Evolutionary conservation across 768 basidiomycete genomes (phyloP).

Genomic region (Chalciporus sphaerocephalus): DNA sequence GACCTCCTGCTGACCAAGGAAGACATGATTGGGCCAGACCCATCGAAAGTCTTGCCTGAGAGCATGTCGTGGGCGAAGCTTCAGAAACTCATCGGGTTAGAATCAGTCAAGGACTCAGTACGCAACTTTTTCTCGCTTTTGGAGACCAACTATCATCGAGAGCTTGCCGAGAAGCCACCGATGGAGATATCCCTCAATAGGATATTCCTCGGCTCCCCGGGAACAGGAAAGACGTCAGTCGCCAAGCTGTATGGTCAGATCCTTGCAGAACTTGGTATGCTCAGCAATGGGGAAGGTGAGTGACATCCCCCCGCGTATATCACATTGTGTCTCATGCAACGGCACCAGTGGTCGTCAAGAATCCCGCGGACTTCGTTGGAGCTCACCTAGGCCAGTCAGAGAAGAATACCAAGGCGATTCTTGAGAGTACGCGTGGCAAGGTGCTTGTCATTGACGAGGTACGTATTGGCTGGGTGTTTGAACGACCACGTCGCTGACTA

Average conservation of each 20-base stretch:
- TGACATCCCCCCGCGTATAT: too few species aligned
- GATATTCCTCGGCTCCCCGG: constrained; percentile 64
- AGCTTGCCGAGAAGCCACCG: constrained; percentile 52
- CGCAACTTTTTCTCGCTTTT: constrained; percentile 45
- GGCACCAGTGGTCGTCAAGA: constrained; percentile 55
- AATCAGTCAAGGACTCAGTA: constrained; percentile 54
- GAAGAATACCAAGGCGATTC: constrained; percentile 58
- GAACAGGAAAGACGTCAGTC: constrained; percentile 71
- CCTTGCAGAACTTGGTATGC: constrained; percentile 53
- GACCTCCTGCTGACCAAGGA: constrained; percentile 50
- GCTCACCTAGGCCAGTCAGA: constrained; percentile 56
- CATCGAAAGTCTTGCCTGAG: constrained; percentile 43
- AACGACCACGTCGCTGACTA: too few species aligned
- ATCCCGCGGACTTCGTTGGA: constrained; percentile 67
- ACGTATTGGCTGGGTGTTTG: too few species aligned
- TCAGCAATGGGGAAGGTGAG: constrained; percentile 71
- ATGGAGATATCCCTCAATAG: constrained; percentile 56
- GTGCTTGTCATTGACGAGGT: constrained; percentile 76
- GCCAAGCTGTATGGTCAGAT: constrained; percentile 65
- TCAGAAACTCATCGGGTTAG: constrained; percentile 51
- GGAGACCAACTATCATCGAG: constrained; percentile 55
- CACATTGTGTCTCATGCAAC: neutral
- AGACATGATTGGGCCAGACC: constrained; percentile 66
- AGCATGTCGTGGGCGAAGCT: constrained; percentile 52
- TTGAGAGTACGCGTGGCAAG: constrained; percentile 56